Base-by-base conservation (phyloP, 1,139 yeast genomes). In the Debaryomycetaceae sp. region DNA sequence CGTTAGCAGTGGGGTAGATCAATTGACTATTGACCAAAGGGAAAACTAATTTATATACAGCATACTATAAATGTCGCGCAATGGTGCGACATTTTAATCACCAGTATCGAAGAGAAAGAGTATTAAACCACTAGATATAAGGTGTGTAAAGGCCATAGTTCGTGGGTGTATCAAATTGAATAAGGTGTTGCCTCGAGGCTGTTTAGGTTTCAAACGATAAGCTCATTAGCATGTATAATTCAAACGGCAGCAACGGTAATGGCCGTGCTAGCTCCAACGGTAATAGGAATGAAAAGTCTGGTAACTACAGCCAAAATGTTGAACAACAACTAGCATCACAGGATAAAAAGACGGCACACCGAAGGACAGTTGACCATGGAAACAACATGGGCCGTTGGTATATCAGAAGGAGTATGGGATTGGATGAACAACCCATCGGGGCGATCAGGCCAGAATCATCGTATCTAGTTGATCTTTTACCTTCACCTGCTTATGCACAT, bases 341-440 rank as follows among this genome's bases (percentile, higher is more conserved):
- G 48, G 76, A 74, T 37, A 68, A 73, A 60, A 67, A 79, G 50
- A 68, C 83, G 6, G 80, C 86, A 6, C 87, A 82, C 55, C 74
- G 97, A 57, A 78, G 96, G 58, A 87, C 95, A 1, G 87, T 89
- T 7, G 98, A 91, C 63, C 90, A 87, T 65, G 96, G 96, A 24
- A 84, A 89, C 46, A 81, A 88, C 36, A 80, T 86, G 74, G 90
- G 91, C 6, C 70, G 89, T 49, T 81, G 89, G 80, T 75, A 80
- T 55, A 69, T 87, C 27, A 73, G 76, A 42, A 76, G 87, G 56
- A 74, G 78, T 42, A 68, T 80, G 48, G 88, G 88, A 4, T 49
- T 68, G 11, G 60, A 62, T 37, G 65, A 61, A 40, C 81, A 75
- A 51, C 70, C 78, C 27, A 61, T 81, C 24, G 87, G 87, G 6